Percentiles rank a stretch among this genome's conserved stretches.
Evolutionary conservation across 2,329 filamentous ascomycete genomes (phyloP).

Genomic region (Coleophoma eucalyptorum): DNA sequence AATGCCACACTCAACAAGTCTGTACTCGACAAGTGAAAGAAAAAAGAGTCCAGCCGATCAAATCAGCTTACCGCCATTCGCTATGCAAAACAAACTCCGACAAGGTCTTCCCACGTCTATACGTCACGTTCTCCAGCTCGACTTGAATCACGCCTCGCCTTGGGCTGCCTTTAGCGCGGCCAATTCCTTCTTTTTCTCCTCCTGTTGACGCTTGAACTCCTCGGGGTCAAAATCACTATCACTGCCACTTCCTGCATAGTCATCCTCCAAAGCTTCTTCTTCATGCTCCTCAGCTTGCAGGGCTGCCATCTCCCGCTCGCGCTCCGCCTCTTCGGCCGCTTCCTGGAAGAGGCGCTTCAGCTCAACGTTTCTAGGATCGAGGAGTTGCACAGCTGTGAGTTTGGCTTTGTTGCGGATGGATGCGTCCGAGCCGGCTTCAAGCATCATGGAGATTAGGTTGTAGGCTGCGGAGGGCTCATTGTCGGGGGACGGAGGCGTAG

Average conservation of each 20-base stretch:
- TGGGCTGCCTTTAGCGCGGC: conserved; percentile 10
- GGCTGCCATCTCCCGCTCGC: conserved; percentile 53
- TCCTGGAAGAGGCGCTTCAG: conserved; percentile 62
- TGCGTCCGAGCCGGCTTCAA: conserved; percentile 71
- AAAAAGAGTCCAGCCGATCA: no score
- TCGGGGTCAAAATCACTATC: conserved; percentile 52
- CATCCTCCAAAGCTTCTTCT: conserved; percentile 27
- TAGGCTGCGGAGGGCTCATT: conserved; percentile 59
- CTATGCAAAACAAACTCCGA: no score
- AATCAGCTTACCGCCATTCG: no score
- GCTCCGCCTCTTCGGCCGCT: conserved; percentile 63
- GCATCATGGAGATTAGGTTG: conserved; percentile 72
- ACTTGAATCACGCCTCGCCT: conserved; percentile 22
- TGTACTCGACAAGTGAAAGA: no score
- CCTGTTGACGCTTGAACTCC: conserved; percentile 56
- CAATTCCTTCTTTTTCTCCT: conserved; percentile 36
- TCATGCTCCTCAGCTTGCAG: conserved; percentile 13
- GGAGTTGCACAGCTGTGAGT: conserved; percentile 67
- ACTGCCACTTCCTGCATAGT: conserved; percentile 58
- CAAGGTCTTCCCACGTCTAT: no score
- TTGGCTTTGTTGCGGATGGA: conserved; percentile 68
- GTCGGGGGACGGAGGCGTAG: conserved; percentile 28
- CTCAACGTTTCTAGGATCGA: conserved; percentile 64
- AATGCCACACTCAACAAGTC: no score
- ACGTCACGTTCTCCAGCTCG: no score